Evolutionary conservation across 2,329 filamentous ascomycete species (phyloP).

Genomic region (Aspergillus amoenus): DNA sequence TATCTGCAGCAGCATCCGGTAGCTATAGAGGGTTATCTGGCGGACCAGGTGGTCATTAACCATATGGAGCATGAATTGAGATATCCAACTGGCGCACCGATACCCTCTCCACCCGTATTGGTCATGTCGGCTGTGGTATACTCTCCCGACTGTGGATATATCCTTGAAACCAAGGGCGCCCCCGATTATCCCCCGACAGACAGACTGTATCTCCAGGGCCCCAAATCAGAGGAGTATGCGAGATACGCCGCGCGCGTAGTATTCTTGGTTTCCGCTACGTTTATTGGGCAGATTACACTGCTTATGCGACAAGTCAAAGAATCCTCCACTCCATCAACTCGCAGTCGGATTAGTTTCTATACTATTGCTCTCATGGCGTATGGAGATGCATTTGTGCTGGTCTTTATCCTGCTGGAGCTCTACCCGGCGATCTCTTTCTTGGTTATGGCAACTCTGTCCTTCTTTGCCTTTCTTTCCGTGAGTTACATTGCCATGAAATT

Average conservation of each 20-base stretch:
- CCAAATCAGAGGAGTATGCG: conserved; percentile 58
- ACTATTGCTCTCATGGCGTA: conserved; percentile 62
- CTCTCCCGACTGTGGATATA: conserved; percentile 66
- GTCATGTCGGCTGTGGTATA: conserved; percentile 62
- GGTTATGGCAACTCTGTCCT: conserved; percentile 56
- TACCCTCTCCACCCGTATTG: conserved; percentile 52
- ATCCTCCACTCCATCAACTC: conserved; percentile 62
- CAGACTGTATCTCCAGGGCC: conserved; percentile 54
- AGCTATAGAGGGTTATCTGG: conserved; percentile 26
- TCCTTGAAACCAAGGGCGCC: conserved; percentile 61
- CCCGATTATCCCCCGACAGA: conserved; percentile 55
- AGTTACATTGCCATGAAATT: conserved; percentile 65
- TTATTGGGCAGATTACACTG: conserved; percentile 55
- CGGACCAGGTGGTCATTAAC: conserved; percentile 41
- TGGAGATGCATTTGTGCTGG: conserved; percentile 60
- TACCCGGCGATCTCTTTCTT: conserved; percentile 57
- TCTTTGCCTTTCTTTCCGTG: conserved; percentile 60
- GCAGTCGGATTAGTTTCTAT: conserved; percentile 64
- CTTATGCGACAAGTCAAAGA: conserved; percentile 64
- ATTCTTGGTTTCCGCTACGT: conserved; percentile 50
- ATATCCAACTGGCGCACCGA: conserved; percentile 57
- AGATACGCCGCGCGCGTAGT: conserved; percentile 54
- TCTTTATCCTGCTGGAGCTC: conserved; percentile 56
- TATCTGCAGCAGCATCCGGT: conserved; percentile 68
- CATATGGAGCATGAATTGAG: conserved; percentile 60